A percentile compares a stretch with the other conserved stretches of the same genome.
phyloP scores from a whole-genome alignment of 2,329 filamentous ascomycete genomes.

The Sclerotinia spermophila region DNA sequence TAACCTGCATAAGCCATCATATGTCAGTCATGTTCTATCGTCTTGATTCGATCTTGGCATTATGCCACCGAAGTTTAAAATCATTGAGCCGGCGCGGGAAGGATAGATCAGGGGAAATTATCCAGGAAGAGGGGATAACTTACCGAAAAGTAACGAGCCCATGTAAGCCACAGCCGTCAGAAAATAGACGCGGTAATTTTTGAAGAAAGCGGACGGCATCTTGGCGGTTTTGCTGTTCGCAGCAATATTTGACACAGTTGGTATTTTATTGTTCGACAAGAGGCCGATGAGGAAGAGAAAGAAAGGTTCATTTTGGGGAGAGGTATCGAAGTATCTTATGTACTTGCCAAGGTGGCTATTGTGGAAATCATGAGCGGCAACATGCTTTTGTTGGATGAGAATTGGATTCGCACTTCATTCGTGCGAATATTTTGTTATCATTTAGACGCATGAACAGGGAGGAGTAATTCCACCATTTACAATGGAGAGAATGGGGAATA shows the following conservation, averaged over 20 bases:
- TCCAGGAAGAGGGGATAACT: not conserved
- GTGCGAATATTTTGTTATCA: slow-evolving; percentile 11
- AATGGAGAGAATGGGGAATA: not conserved
- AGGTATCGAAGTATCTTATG: slow-evolving; percentile 3
- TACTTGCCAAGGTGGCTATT: slow-evolving; percentile 1
- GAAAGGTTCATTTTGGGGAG: not conserved
- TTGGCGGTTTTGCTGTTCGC: slow-evolving; percentile 10
- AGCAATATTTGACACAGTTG: not conserved
- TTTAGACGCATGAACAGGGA: not conserved
- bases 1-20: slow-evolving; percentile 22
- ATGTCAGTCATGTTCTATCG: slow-evolving; percentile 12
- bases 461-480: slow-evolving; percentile 18
- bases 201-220: slow-evolving; percentile 25
- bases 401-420: not conserved
- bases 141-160: slow-evolving; percentile 32
- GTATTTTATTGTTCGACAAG: slow-evolving; percentile 7
- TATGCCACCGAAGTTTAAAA: not conserved
- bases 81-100: not conserved
- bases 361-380: not conserved
- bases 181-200: slow-evolving; percentile 29
- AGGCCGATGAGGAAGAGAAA: slow-evolving; percentile 4
- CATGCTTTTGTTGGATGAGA: not conserved
- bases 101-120: not conserved
- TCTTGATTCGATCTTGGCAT: not conserved
- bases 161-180: slow-evolving; percentile 31